Percentiles rank a stretch among this genome's conserved stretches.
phyloP scores from a whole-genome alignment of 352 stramenopile genomes.

The Phytopythium litorale region DNA sequence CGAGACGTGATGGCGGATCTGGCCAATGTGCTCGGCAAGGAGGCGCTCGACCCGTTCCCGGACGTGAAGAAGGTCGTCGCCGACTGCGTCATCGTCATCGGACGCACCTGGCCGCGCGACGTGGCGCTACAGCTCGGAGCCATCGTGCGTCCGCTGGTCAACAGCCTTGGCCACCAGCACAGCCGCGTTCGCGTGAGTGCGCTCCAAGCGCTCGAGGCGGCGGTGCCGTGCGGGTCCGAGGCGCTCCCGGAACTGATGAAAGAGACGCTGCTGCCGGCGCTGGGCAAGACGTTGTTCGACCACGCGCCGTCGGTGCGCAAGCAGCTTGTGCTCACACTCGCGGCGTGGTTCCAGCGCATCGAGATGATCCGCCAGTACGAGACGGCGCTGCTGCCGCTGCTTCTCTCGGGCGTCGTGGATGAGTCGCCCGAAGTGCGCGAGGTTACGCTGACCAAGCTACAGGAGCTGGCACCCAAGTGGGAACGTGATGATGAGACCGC shows the following conservation, averaged over 20 bases:
- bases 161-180: slow-evolving; percentile 79
- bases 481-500: slow-evolving; percentile 21
- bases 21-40: slow-evolving; percentile 71
- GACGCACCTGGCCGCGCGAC: slow-evolving; percentile 42
- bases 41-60: slow-evolving; percentile 67
- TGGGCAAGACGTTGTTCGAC: slow-evolving; percentile 72
- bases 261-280: slow-evolving; percentile 57
- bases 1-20: slow-evolving; percentile 59
- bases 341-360: slow-evolving; percentile 58
- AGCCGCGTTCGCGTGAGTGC: slow-evolving; percentile 72
- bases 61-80: slow-evolving; percentile 77
- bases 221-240: slow-evolving; percentile 67
- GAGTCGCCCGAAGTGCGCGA: slow-evolving; percentile 62
- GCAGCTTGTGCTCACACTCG: slow-evolving; percentile 55
- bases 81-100: slow-evolving; percentile 59
- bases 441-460: slow-evolving; percentile 33
- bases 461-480: slow-evolving; percentile 47
- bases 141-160: slow-evolving; percentile 59
- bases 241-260: slow-evolving; percentile 72
- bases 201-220: slow-evolving; percentile 66
- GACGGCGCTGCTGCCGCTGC: slow-evolving; percentile 55
- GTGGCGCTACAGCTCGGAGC: slow-evolving; percentile 65
- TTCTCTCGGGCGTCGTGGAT: slow-evolving; percentile 63
- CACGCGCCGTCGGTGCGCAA: slow-evolving; percentile 61
- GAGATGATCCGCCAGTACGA: slow-evolving; percentile 58